Percentiles rank a stretch among this genome's conserved stretches.
phyloP scores from a whole-genome alignment of 306 rosid genomes.

The Sicyos baderoa region DNA sequence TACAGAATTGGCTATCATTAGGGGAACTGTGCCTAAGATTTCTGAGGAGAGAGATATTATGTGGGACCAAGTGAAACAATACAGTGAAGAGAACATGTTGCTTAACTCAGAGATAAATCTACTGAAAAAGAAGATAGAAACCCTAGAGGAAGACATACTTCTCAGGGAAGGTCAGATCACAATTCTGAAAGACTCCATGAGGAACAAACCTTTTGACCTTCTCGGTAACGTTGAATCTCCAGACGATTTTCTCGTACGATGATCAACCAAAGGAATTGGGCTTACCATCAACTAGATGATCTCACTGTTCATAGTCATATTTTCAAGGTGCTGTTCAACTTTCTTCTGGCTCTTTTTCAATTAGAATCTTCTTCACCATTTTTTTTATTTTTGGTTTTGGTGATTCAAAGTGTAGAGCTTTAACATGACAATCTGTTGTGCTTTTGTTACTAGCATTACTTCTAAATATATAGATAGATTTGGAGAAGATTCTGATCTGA shows the following conservation, averaged over 20 bases:
- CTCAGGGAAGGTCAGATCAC: slow-evolving; percentile 89
- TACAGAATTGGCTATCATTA: slow-evolving; percentile 47
- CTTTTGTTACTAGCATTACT: neutral
- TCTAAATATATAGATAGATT: neutral
- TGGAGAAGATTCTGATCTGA: neutral
- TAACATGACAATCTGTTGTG: neutral
- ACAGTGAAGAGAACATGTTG: slow-evolving; percentile 68
- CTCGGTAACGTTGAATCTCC: slow-evolving; percentile 47
- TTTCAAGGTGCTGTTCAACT: slow-evolving; percentile 19
- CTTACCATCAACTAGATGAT: neutral
- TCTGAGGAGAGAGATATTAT: slow-evolving; percentile 68
- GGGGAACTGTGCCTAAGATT: slow-evolving; percentile 56
- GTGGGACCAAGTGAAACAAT: slow-evolving; percentile 79
- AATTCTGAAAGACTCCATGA: slow-evolving; percentile 63
- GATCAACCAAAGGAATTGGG: slow-evolving; percentile 24
- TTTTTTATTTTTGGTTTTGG: no score
- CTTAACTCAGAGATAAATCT: slow-evolving; percentile 45
- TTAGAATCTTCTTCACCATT: neutral
- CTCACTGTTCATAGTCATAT: slow-evolving; percentile 47
- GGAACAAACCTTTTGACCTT: slow-evolving; percentile 56
- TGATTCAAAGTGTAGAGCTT: neutral
- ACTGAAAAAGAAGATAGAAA: slow-evolving; percentile 59
- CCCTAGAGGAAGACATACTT: slow-evolving; percentile 72
- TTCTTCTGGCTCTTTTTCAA: neutral
- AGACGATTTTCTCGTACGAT: slow-evolving; percentile 44